phyloP scores from a whole-genome alignment of 2,329 filamentous ascomycete genomes.

The Colletotrichum sp. region DNA sequence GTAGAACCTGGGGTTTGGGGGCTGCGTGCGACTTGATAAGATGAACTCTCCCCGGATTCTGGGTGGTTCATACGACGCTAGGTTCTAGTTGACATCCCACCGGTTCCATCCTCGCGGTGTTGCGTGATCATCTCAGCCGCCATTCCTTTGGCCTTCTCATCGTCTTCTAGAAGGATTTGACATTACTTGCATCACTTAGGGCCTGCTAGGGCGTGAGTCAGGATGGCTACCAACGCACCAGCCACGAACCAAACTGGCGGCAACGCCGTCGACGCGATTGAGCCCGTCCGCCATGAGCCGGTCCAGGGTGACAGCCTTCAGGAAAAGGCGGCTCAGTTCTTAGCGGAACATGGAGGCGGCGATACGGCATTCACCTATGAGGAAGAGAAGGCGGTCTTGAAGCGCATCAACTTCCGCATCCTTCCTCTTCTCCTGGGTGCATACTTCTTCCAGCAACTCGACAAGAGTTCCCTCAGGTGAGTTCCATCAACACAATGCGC shows the following conservation, averaged over 20 bases:
- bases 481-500: constrained; percentile 31
- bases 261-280: neutral
- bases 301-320: neutral
- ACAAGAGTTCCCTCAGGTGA: constrained; percentile 50
- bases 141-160: neutral
- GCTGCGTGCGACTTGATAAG: neutral
- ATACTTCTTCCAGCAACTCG: constrained; percentile 64
- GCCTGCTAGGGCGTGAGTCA: neutral
- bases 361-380: constrained; percentile 48
- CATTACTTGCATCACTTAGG: neutral
- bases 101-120: neutral
- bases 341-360: constrained; percentile 42
- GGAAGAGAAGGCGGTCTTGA: constrained; percentile 51
- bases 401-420: constrained; percentile 53
- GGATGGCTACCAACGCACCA: neutral
- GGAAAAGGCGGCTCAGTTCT: constrained; percentile 51
- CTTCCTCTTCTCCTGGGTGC: constrained; percentile 56
- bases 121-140: neutral
- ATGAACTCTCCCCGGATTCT: neutral
- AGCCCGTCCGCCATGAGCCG: neutral
- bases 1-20: neutral
- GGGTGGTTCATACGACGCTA: neutral
- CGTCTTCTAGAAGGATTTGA: neutral
- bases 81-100: neutral
- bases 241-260: neutral